phyloP scores from a whole-genome alignment of 2,329 filamentous ascomycete genomes.

The Aspergillus amoenus region DNA sequence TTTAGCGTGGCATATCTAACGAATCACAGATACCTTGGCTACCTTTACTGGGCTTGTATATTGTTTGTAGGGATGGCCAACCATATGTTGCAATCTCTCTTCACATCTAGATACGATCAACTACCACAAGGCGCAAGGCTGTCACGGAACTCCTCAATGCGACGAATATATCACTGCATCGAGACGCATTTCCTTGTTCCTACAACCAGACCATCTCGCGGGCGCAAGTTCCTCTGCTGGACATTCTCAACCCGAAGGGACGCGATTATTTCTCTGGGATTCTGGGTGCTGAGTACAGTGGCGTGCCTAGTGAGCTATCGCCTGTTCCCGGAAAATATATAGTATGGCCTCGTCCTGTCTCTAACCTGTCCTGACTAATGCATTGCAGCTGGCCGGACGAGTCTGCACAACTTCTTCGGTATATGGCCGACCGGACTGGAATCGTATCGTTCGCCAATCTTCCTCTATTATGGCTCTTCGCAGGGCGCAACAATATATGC shows the following conservation, averaged over 20 bases:
- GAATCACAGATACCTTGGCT: constrained; percentile 28
- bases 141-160: constrained; percentile 6
- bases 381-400: constrained; percentile 28
- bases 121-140: neutral
- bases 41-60: constrained; percentile 42
- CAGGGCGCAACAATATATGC: constrained; percentile 65
- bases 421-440: constrained; percentile 63
- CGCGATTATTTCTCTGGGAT: constrained; percentile 44
- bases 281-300: constrained; percentile 46
- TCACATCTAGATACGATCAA: constrained; percentile 11
- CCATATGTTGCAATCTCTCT: constrained; percentile 26
- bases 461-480: constrained; percentile 65
- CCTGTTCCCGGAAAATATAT: constrained; percentile 48
- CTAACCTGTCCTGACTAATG: neutral
- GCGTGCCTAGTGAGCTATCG: constrained; percentile 48
- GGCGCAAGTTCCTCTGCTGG: constrained; percentile 43
- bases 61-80: constrained; percentile 35
- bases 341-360: constrained; percentile 31
- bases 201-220: constrained; percentile 43
- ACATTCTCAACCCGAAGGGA: constrained; percentile 52
- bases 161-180: constrained; percentile 30
- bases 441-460: constrained; percentile 65
- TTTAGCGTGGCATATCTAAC: neutral
- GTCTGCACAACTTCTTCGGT: constrained; percentile 49
- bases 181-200: constrained; percentile 44